Conservation (phyloP, 2,329 filamentous ascomycete genomes). For the Ophiostoma himal-ulmi region DNA sequence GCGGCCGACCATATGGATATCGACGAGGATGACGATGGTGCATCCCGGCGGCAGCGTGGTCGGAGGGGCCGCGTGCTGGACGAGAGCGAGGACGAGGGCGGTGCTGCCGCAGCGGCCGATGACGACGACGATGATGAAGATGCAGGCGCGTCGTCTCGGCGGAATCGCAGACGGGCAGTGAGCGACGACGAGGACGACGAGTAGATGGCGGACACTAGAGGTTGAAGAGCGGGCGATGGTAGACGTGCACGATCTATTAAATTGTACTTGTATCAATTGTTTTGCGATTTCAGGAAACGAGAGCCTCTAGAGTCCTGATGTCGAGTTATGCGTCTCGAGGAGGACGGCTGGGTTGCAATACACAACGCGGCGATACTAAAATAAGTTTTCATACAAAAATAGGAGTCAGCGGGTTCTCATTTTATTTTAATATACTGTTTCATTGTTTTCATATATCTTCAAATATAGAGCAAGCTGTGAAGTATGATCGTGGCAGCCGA, state of each 20-base stretch:
- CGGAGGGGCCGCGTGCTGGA: conserved; percentile 26
- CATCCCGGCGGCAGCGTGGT: conserved; percentile 8
- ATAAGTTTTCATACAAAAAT: not conserved
- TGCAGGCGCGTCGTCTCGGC: conserved; percentile 16
- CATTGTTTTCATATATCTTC: not conserved
- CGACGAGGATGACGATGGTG: conserved; percentile 34
- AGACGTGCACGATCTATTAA: not conserved
- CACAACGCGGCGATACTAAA: not conserved
- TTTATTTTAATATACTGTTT: not conserved
- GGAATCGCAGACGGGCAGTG: conserved; percentile 19
- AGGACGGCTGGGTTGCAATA: not conserved
- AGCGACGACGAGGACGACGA: conserved; percentile 24
- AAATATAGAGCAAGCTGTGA: not conserved
- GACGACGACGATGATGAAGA: conserved; percentile 21
- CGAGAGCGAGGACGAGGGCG: conserved; percentile 32
- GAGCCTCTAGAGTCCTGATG: not conserved
- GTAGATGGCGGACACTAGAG: not conserved
- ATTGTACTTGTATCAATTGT: not conserved
- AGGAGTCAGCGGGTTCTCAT: not conserved
- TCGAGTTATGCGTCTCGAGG: not conserved
- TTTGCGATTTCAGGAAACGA: not conserved
- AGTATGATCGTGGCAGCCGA: not conserved
- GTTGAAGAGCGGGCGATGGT: too few relatives aligned
- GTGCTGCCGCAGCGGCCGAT: not conserved
- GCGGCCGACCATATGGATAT: conserved; percentile 43